These are phyloP conservation scores for Diplodia scrobiculata DNA, from an alignment of 2,329 filamentous ascomycete species.

Conservation along the genomic window DNA sequence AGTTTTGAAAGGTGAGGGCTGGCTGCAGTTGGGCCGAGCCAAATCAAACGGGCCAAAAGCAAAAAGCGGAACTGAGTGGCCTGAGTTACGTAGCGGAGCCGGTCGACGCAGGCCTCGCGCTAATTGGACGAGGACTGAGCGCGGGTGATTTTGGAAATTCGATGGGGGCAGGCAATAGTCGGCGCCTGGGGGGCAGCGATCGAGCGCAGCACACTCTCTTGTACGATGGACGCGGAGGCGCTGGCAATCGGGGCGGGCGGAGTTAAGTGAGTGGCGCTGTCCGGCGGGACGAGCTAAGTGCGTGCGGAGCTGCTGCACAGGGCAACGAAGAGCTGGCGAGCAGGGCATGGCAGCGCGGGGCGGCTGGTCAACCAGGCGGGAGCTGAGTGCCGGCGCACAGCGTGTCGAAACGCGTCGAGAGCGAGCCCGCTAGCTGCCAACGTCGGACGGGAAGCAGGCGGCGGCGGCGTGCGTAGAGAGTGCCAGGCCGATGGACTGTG, in stretches of 20 bases:
- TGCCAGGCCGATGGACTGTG: not conserved
- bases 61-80: conserved; percentile 6
- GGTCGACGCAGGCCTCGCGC: conserved; percentile 3
- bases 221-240: conserved; percentile 23
- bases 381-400: not conserved
- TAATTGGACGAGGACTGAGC: conserved; percentile 7
- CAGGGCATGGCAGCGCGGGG: not conserved
- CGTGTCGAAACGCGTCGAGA: not conserved
- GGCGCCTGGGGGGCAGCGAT: conserved; percentile 19
- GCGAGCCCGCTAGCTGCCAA: conserved; percentile 1
- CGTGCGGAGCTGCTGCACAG: conserved; percentile 2
- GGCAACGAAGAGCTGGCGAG: conserved; percentile 2
- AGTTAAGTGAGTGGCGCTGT: conserved; percentile 27
- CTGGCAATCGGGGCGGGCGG: conserved; percentile 22
- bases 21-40: conserved; percentile 15
- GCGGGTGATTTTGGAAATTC: conserved; percentile 11
- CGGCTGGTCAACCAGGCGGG: not conserved
- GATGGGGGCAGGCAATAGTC: conserved; percentile 19
- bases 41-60: conserved; percentile 25
- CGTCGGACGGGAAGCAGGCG: conserved; percentile 12
- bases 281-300: conserved; percentile 3
- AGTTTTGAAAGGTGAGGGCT: not conserved
- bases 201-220: conserved; percentile 22
- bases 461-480: not conserved
- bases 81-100: not conserved